Percentiles rank a stretch among this genome's conserved stretches.
phyloP scores from a whole-genome alignment of 2,329 filamentous ascomycete species.

The Monosporascus cannonballus region DNA sequence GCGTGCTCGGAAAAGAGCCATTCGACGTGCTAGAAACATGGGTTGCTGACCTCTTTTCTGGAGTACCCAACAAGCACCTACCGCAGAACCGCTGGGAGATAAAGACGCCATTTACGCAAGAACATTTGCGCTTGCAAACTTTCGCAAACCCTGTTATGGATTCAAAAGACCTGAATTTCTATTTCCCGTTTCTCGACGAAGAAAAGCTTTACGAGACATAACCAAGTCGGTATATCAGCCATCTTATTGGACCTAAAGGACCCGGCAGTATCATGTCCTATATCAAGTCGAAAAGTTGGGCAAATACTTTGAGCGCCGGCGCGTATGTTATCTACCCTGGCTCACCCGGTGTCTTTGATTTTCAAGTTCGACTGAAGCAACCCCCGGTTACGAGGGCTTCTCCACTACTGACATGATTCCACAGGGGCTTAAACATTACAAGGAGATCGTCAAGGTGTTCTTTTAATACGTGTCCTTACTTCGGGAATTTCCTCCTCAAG shows the following conservation, averaged over 20 bases:
- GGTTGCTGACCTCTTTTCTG: constrained; percentile 78
- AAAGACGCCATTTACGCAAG: constrained; percentile 42
- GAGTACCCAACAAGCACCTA: constrained; percentile 75
- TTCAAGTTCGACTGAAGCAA: constrained; percentile 60
- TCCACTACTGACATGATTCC: constrained; percentile 7
- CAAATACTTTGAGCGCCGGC: constrained; percentile 74
- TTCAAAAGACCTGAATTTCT: constrained; percentile 69
- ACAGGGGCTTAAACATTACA: constrained; percentile 68
- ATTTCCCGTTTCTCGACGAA: constrained; percentile 82
- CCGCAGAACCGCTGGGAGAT: constrained; percentile 50
- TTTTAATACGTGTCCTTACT: constrained; percentile 92
- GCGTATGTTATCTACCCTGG: constrained; percentile 72
- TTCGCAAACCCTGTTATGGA: constrained; percentile 94
- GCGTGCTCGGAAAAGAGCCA: constrained; percentile 74
- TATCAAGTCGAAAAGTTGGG: constrained; percentile 86
- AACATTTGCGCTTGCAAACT: constrained; percentile 58
- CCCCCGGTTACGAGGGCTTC: neutral
- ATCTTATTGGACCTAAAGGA: constrained; percentile 87
- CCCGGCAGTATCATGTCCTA: constrained; percentile 88
- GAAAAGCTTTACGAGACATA: constrained; percentile 73
- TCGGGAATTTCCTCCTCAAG: constrained; percentile 69
- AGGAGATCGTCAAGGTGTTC: constrained; percentile 73
- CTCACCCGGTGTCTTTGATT: constrained; percentile 68
- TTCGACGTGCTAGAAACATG: constrained; percentile 78
- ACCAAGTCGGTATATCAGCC: constrained; percentile 79